Evolutionary conservation across 1,139 yeast species (phyloP).

Genomic region (Saccharomyces hybrid): DNA sequence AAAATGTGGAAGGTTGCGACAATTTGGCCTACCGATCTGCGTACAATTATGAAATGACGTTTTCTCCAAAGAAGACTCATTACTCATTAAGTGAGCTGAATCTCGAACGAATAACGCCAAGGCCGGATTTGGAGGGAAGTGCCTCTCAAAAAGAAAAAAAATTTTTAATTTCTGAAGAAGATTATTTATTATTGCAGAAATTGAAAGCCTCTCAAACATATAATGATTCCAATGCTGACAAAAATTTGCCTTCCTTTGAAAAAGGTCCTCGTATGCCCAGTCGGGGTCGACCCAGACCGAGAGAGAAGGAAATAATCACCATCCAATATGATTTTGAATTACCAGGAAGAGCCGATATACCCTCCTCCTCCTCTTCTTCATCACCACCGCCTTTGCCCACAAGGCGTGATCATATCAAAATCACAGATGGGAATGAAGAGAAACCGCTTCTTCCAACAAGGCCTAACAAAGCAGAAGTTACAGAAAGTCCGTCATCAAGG

Average conservation of each 20-base stretch:
- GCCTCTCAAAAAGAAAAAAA: slow-evolving; percentile 2
- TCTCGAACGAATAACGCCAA: slow-evolving; percentile 3
- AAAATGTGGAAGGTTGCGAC: background rate
- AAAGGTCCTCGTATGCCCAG: slow-evolving; percentile 9
- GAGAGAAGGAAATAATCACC: slow-evolving; percentile 3
- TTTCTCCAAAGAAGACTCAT: slow-evolving; percentile 16
- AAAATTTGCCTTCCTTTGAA: background rate
- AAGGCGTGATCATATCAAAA: background rate
- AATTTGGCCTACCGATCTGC: slow-evolving; percentile 33
- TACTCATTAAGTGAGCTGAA: slow-evolving; percentile 5
- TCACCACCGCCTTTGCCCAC: slow-evolving; percentile 4
- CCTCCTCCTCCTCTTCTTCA: slow-evolving; percentile 5
- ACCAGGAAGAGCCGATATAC: background rate
- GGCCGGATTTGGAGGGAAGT: background rate
- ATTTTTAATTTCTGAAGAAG: slow-evolving; percentile 26
- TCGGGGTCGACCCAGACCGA: slow-evolving; percentile 19
- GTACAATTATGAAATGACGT: slow-evolving; percentile 34
- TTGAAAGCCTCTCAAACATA: slow-evolving; percentile 10
- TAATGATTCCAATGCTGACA: background rate
- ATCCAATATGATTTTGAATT: slow-evolving; percentile 2
- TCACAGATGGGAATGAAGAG: background rate
- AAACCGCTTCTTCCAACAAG: slow-evolving; percentile 2
- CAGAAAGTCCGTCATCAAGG: background rate
- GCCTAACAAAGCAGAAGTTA: background rate
- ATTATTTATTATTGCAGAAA: slow-evolving; percentile 22